A percentile compares a stretch with the other conserved stretches of the same genome.
These are phyloP conservation scores for Cyberlindnera mississippiensis DNA, from an alignment of 805 yeast species.

Conservation along the genomic window DNA sequence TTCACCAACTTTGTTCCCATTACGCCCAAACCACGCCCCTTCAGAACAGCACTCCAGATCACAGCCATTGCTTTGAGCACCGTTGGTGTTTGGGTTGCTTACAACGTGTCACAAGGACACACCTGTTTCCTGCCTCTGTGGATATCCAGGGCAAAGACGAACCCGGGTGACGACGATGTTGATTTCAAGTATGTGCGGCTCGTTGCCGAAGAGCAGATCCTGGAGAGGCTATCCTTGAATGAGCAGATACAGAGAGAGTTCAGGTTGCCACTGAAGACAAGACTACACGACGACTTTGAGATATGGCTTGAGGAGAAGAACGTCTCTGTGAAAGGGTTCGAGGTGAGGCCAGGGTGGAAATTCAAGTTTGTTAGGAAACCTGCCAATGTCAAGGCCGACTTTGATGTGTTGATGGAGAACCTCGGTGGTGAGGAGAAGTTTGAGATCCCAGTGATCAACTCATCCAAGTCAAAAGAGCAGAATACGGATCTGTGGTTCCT, in stretches of 20 bases:
- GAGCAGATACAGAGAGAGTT: slow-evolving; percentile 17
- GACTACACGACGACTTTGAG: slow-evolving; percentile 19
- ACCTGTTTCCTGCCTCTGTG: slow-evolving; percentile 23
- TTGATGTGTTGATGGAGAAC: slow-evolving; percentile 21
- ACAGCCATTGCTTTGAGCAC: slow-evolving; percentile 16
- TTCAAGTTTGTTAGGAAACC: slow-evolving; percentile 19
- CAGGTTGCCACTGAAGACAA: slow-evolving; percentile 20
- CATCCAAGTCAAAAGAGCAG: slow-evolving; percentile 10
- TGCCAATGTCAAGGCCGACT: slow-evolving; percentile 13
- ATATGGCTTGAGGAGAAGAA: slow-evolving; percentile 24
- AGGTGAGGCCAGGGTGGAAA: slow-evolving; percentile 21
- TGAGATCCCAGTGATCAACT: slow-evolving; percentile 22
- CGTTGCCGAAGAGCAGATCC: slow-evolving; percentile 23
- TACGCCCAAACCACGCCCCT: slow-evolving; percentile 10
- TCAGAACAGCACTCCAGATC: slow-evolving; percentile 12
- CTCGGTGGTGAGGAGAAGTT: slow-evolving; percentile 23
- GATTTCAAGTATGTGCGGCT: slow-evolving; percentile 18
- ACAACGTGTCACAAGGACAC: slow-evolving; percentile 18
- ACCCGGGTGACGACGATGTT: slow-evolving; percentile 12
- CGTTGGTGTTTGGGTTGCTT: slow-evolving; percentile 16
- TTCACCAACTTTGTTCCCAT: slow-evolving; percentile 7
- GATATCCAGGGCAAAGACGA: slow-evolving; percentile 17
- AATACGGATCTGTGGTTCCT: slow-evolving; percentile 23
- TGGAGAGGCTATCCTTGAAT: slow-evolving; percentile 23
- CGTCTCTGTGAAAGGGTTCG: slow-evolving; percentile 22